These are phyloP conservation scores for Colletotrichum sublineola DNA, from an alignment of 2,329 filamentous ascomycete species.

Conservation along the genomic window DNA sequence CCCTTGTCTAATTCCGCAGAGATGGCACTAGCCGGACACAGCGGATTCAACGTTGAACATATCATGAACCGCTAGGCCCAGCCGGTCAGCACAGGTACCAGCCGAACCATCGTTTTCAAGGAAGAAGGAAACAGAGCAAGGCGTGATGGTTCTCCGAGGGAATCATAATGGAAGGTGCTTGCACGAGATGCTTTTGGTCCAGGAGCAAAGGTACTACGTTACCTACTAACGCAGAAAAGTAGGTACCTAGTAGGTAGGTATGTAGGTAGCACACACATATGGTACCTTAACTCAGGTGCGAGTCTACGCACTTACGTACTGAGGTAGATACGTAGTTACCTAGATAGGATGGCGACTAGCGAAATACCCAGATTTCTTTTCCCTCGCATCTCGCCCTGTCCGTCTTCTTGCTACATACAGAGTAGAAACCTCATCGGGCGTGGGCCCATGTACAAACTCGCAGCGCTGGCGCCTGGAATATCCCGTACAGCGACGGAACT, in stretches of 20 bases:
- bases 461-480: conserved; percentile 3
- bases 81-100: background rate
- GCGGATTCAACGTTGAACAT: conserved; percentile 19
- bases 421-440: conserved; percentile 12
- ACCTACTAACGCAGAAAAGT: background rate
- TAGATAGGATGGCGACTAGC: background rate
- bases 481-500: conserved; percentile 10
- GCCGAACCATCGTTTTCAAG: background rate
- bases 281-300: too few species aligned
- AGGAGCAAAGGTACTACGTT: background rate
- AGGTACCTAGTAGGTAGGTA: too few species aligned
- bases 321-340: too few species aligned
- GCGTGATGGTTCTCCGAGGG: background rate
- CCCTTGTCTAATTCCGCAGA: conserved; percentile 5
- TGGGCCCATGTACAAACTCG: background rate
- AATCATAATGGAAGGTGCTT: background rate
- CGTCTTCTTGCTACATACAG: background rate
- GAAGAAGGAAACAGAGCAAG: background rate
- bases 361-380: background rate
- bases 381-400: conserved; percentile 13
- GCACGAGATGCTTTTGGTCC: background rate
- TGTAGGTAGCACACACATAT: too few species aligned
- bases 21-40: background rate
- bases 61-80: conserved; percentile 22
- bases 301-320: too few species aligned